Percentiles rank a stretch among this genome's conserved stretches.
phyloP scores from a whole-genome alignment of 805 yeast species.

The Ogataea trehaloabstinens region DNA sequence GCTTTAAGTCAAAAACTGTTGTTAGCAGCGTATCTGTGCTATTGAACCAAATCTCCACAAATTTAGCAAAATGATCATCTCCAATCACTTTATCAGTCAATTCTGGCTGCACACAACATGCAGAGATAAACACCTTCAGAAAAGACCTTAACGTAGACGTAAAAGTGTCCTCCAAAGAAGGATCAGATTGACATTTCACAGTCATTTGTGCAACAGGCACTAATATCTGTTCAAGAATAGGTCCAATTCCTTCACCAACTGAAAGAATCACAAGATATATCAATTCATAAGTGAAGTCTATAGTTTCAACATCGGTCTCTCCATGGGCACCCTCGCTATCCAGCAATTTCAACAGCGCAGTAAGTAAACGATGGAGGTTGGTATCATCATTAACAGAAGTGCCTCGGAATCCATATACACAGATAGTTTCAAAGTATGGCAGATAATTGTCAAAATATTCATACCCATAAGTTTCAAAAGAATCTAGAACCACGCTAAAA shows the following conservation, averaged over 20 bases:
- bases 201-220: constrained; percentile 24
- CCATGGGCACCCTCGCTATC: constrained; percentile 14
- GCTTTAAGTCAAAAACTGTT: constrained; percentile 55
- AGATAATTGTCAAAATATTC: constrained; percentile 49
- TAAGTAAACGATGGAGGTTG: constrained; percentile 22
- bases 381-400: constrained; percentile 15
- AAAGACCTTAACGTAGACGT: constrained; percentile 24
- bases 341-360: constrained; percentile 19
- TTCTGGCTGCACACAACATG: constrained; percentile 38
- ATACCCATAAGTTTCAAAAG: constrained; percentile 51
- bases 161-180: constrained; percentile 17
- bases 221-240: constrained; percentile 16
- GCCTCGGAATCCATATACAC: constrained; percentile 41
- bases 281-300: constrained; percentile 21
- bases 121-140: constrained; percentile 42
- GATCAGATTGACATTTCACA: constrained; percentile 29
- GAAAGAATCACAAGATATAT: constrained; percentile 14
- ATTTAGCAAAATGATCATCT: constrained; percentile 36
- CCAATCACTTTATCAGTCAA: constrained; percentile 38
- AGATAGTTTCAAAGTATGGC: constrained; percentile 48
- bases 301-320: constrained; percentile 20
- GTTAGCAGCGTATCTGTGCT: constrained; percentile 41
- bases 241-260: constrained; percentile 14
- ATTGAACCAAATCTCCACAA: constrained; percentile 48
- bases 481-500: constrained; percentile 39